Evolutionary conservation across 805 yeast genomes (phyloP).

Genomic region (Priceomyces melissophilus): DNA sequence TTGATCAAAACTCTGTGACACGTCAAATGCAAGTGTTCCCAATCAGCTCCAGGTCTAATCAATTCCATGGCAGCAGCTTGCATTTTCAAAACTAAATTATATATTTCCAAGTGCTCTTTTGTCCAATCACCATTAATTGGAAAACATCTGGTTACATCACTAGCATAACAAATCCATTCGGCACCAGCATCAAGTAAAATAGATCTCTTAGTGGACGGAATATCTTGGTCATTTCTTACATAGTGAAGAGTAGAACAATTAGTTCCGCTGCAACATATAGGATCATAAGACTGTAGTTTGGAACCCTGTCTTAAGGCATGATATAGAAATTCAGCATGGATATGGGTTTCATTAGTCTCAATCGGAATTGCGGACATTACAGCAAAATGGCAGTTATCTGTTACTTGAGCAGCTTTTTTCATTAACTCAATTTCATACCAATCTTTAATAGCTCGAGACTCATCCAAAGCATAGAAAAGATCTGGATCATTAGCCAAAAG

Average conservation of each 20-base stretch:
- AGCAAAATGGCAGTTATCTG: slow-evolving; percentile 85
- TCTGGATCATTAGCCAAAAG: slow-evolving; percentile 45
- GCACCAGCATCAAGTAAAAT: slow-evolving; percentile 95
- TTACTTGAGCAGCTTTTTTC: slow-evolving; percentile 77
- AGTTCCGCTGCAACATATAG: slow-evolving; percentile 93
- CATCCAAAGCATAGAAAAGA: slow-evolving; percentile 74
- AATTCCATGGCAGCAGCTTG: slow-evolving; percentile 66
- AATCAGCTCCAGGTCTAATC: slow-evolving; percentile 75
- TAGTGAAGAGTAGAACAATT: slow-evolving; percentile 90
- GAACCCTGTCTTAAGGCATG: slow-evolving; percentile 95
- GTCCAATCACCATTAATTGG: slow-evolving; percentile 91
- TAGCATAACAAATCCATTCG: slow-evolving; percentile 90
- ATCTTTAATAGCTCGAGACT: slow-evolving; percentile 82
- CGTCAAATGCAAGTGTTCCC: slow-evolving; percentile 81
- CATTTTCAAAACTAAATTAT: slow-evolving; percentile 78
- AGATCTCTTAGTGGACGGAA: slow-evolving; percentile 52
- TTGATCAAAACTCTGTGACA: slow-evolving; percentile 78
- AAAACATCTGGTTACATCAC: slow-evolving; percentile 94
- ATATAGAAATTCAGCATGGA: slow-evolving; percentile 93
- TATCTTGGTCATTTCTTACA: slow-evolving; percentile 64
- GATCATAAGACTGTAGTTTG: slow-evolving; percentile 84
- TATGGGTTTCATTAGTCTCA: slow-evolving; percentile 82
- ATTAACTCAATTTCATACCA: slow-evolving; percentile 71
- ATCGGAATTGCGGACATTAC: slow-evolving; percentile 92
- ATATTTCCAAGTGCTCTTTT: slow-evolving; percentile 78